Percentiles rank a stretch among this genome's conserved stretches.
These are phyloP conservation scores for Poa pratensis DNA, from an alignment of 176 grass and related monocot genomes.

Conservation along the genomic window DNA sequence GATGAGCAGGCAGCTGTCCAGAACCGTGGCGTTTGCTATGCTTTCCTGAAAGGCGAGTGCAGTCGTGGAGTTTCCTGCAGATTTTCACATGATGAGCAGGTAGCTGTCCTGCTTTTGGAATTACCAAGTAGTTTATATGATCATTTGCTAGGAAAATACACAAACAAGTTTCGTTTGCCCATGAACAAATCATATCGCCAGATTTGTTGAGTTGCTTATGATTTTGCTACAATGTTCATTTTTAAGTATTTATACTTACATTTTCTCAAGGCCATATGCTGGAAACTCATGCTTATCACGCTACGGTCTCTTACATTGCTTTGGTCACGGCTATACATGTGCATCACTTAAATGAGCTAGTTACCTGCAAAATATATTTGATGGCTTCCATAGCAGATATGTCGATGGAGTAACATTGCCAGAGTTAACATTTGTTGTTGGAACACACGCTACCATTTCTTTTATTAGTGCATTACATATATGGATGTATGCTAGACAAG, in stretches of 20 bases:
- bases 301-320: background rate
- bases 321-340: background rate
- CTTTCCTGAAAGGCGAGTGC: conserved; percentile 97
- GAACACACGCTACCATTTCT: background rate
- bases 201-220: background rate
- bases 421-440: background rate
- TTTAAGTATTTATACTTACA: background rate
- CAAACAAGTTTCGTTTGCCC: background rate
- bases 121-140: background rate
- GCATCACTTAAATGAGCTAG: background rate
- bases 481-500: background rate
- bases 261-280: conserved; percentile 8
- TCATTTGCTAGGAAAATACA: conserved; percentile 3
- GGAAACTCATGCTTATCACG: conserved; percentile 9
- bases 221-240: background rate
- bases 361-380: background rate
- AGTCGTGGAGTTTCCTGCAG: conserved; percentile 82
- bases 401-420: background rate
- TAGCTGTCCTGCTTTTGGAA: conserved; percentile 30
- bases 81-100: conserved; percentile 94
- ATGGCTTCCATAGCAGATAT: conserved; percentile 4
- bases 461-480: background rate
- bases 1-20: conserved; percentile 67
- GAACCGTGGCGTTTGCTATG: conserved; percentile 77
- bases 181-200: background rate